Evolutionary conservation across 495 filamentous ascomycete genomes (phyloP).

Genomic region (Neurospora africana): DNA sequence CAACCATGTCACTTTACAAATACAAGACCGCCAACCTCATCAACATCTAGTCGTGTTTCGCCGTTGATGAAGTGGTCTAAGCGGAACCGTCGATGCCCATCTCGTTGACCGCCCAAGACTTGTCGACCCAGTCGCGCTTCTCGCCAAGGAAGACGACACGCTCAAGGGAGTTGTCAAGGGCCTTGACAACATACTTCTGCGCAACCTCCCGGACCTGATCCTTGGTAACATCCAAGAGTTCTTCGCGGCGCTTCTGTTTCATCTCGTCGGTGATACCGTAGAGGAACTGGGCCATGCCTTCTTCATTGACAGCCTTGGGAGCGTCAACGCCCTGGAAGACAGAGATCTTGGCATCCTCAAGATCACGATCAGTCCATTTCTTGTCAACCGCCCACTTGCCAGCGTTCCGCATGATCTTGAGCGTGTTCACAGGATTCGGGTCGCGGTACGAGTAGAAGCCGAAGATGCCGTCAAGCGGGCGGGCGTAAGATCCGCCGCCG

Average conservation of each 20-base stretch:
- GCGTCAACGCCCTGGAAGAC: slow-evolving; percentile 97
- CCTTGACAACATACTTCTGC: slow-evolving; percentile 68
- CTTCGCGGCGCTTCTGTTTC: slow-evolving; percentile 76
- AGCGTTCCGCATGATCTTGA: slow-evolving; percentile 74
- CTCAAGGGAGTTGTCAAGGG: slow-evolving; percentile 39
- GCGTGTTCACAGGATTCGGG: slow-evolving; percentile 83
- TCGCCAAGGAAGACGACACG: slow-evolving; percentile 70
- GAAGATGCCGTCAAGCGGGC: slow-evolving; percentile 70
- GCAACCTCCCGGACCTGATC: slow-evolving; percentile 73
- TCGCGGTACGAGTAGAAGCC: slow-evolving; percentile 95
- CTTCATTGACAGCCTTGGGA: slow-evolving; percentile 73
- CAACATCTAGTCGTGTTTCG: neutral
- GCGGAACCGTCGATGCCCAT: slow-evolving; percentile 37
- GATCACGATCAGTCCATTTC: slow-evolving; percentile 72
- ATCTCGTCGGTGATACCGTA: slow-evolving; percentile 79
- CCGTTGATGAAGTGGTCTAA: slow-evolving; percentile 3
- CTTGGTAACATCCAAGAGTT: slow-evolving; percentile 76
- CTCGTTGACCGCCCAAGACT: slow-evolving; percentile 40
- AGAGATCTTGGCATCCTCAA: slow-evolving; percentile 91
- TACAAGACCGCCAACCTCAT: slow-evolving; percentile 8
- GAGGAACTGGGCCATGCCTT: slow-evolving; percentile 78
- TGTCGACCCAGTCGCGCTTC: slow-evolving; percentile 65
- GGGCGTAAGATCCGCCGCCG: slow-evolving; percentile 78
- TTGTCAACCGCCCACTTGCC: slow-evolving; percentile 78
- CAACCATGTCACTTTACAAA: slow-evolving; percentile 19